Evolutionary conservation across 2,329 filamentous ascomycete species (phyloP), one percentile per base, ranked within the genome.

Genomic region (Diaporthe sp.): DNA sequence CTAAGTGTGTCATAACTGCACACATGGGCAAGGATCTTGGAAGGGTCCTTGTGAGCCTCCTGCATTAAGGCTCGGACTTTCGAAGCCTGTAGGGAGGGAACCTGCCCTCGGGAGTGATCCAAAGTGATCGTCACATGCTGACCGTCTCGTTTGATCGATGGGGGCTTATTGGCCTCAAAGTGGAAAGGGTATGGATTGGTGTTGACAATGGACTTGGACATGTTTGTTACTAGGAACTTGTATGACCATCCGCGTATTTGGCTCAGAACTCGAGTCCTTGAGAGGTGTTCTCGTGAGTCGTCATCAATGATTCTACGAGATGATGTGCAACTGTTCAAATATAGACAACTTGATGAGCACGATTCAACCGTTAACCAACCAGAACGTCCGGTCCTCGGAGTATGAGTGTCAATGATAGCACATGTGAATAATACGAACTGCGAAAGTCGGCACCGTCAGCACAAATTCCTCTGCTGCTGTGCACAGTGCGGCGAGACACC

Each of bases 1-100:
- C 57, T 60, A 22, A 60, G 57, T 5, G 57, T 35, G 35, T 60
- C 57, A 13, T 60, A 60, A n/a, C 57, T 60, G 57, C 57, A 60
- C 22, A 60, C 57, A 25, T 25, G 57, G 57, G 57, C 57, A 2
- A 60, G 35, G 35, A 60, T 60, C 57, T 60, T 60, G 57, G 57
- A 19, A 40, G 57, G 4, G 57, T 60, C 35, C 22, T 60, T 8
- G 35, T 60, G 57, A 15, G 57, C 57, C 33, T 60, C 57, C 35
- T 40, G 33, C 33, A 60, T 60, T 22, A 60, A 10, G 22, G 12
- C 33, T 17, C 57, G 35, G 57, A 60, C 13, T 17, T 60, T 60
- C 1, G 57, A 40, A 2, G 57, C 57, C 57, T 40, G 57, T 13
- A 60, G 3, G 19, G 35, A 60, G n/a, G 57, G 57, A 1, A 40